A percentile compares a stretch with the other conserved stretches of the same genome.
phyloP scores from a whole-genome alignment of 1,139 yeast species.

The Geotrichum aggregatum region DNA sequence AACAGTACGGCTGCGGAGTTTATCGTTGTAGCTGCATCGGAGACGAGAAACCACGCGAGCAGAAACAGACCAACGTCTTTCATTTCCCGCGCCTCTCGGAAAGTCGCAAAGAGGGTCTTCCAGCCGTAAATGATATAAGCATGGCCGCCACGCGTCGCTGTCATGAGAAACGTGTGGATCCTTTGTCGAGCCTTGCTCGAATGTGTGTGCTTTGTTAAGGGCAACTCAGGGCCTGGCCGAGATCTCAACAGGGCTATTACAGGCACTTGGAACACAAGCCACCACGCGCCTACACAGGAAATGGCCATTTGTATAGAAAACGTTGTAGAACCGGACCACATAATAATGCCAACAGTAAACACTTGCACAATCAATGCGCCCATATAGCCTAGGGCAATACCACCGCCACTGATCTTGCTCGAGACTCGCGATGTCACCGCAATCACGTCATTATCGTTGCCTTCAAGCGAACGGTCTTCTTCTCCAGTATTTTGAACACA shows the following conservation, averaged over 20 bases:
- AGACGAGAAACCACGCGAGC: slow-evolving; percentile 63
- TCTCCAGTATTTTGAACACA: slow-evolving; percentile 1
- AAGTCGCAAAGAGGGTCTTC: slow-evolving; percentile 50
- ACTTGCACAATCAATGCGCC: slow-evolving; percentile 65
- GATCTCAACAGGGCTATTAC: slow-evolving; percentile 46
- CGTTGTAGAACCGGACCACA: slow-evolving; percentile 43
- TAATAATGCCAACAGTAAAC: slow-evolving; percentile 48
- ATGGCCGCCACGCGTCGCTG: slow-evolving; percentile 21
- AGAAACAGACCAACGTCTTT: slow-evolving; percentile 58
- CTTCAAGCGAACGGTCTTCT: not conserved
- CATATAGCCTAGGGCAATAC: slow-evolving; percentile 61
- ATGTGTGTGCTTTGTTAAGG: slow-evolving; percentile 18
- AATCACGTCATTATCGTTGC: slow-evolving; percentile 13
- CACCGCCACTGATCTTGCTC: slow-evolving; percentile 55
- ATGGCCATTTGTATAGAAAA: slow-evolving; percentile 53
- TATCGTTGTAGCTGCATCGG: slow-evolving; percentile 70
- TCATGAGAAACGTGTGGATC: slow-evolving; percentile 20
- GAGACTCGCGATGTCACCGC: slow-evolving; percentile 25
- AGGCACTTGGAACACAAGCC: slow-evolving; percentile 64
- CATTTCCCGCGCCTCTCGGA: slow-evolving; percentile 52
- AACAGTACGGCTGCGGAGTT: slow-evolving; percentile 69
- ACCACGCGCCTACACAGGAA: slow-evolving; percentile 62
- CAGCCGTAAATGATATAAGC: slow-evolving; percentile 50
- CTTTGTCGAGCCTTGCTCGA: slow-evolving; percentile 19
- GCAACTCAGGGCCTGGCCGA: slow-evolving; percentile 41